Percentiles rank a stretch among this genome's conserved stretches.
Conservation (phyloP, 148 eudicot species). For the Dianthus caryophyllus region DNA sequence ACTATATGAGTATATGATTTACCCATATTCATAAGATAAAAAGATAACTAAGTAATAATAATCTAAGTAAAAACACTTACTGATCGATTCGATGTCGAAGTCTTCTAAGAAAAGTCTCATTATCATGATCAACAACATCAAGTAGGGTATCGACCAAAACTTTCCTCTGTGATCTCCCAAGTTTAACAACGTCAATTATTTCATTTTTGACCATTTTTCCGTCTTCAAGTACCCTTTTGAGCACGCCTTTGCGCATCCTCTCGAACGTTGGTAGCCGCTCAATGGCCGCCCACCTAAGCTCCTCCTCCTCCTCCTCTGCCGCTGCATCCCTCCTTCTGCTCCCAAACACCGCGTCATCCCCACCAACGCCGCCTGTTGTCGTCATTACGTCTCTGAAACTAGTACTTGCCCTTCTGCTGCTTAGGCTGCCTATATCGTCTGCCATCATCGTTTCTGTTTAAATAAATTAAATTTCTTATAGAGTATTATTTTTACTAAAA, state of each 20-base stretch:
- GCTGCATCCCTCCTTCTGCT: constrained; percentile 20
- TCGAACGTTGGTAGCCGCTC: constrained; percentile 59
- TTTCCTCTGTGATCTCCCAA: constrained; percentile 40
- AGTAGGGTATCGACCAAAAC: constrained; percentile 40
- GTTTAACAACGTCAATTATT: constrained; percentile 36
- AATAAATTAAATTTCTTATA: too few species aligned
- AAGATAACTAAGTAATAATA: too few species aligned
- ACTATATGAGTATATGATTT: too few species aligned
- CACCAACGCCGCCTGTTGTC: constrained; percentile 1
- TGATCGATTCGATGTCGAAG: constrained; percentile 42
- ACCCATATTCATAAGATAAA: too few species aligned
- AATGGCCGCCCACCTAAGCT: constrained; percentile 64
- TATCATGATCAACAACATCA: constrained; percentile 43
- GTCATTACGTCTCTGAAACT: constrained; percentile 33
- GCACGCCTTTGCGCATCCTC: constrained; percentile 49
- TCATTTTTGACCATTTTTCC: constrained; percentile 36
- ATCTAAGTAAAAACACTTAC: constrained; percentile 30
- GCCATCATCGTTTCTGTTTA: background rate
- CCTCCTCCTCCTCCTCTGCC: constrained; percentile 44
- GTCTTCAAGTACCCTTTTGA: constrained; percentile 36
- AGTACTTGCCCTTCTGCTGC: constrained; percentile 19
- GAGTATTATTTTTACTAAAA: too few species aligned
- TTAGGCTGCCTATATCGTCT: constrained; percentile 15
- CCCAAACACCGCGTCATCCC: constrained; percentile 26
- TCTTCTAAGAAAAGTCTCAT: constrained; percentile 39